Evolutionary conservation across 352 stramenopile species (phyloP).

Genomic region (Phytophthora citricola): DNA sequence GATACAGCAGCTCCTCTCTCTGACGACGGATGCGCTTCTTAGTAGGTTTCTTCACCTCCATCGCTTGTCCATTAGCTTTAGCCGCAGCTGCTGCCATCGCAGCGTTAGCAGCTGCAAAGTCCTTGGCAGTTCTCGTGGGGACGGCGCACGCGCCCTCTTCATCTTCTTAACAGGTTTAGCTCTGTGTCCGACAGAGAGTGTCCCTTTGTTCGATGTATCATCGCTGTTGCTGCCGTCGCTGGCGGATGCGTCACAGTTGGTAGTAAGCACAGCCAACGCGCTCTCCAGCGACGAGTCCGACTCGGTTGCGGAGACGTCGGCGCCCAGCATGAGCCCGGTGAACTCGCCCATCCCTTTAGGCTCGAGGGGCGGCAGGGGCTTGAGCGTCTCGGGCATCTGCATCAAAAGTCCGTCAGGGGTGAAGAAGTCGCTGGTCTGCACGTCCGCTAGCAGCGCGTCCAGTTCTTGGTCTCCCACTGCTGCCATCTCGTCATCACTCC

Average conservation of each 20-base stretch:
- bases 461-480: slow-evolving; percentile 13
- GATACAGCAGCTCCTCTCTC: slow-evolving; percentile 50
- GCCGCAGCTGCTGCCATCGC: slow-evolving; percentile 10
- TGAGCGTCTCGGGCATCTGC: slow-evolving; percentile 16
- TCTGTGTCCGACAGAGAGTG: neutral
- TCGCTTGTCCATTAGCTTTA: slow-evolving; percentile 1
- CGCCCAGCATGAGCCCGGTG: slow-evolving; percentile 24
- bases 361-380: slow-evolving; percentile 2
- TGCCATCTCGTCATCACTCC: slow-evolving; percentile 30
- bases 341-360: slow-evolving; percentile 19
- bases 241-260: slow-evolving; percentile 21
- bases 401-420: slow-evolving; percentile 20
- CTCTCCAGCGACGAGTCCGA: slow-evolving; percentile 26
- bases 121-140: slow-evolving; percentile 21
- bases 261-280: slow-evolving; percentile 34
- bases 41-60: slow-evolving; percentile 26
- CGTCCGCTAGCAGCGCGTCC: slow-evolving; percentile 29
- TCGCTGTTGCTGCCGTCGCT: slow-evolving; percentile 24
- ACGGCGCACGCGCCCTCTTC: slow-evolving; percentile 31
- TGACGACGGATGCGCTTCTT: slow-evolving; percentile 54
- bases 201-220: slow-evolving; percentile 3
- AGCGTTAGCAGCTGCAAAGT: slow-evolving; percentile 23
- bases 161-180: slow-evolving; percentile 23
- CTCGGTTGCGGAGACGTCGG: slow-evolving; percentile 3
- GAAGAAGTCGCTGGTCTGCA: slow-evolving; percentile 30